Evolutionary conservation across 2,329 filamentous ascomycete genomes (phyloP), one percentile per base, ranked within the genome.

Genomic region (Lecanoromycetidae sp.): DNA sequence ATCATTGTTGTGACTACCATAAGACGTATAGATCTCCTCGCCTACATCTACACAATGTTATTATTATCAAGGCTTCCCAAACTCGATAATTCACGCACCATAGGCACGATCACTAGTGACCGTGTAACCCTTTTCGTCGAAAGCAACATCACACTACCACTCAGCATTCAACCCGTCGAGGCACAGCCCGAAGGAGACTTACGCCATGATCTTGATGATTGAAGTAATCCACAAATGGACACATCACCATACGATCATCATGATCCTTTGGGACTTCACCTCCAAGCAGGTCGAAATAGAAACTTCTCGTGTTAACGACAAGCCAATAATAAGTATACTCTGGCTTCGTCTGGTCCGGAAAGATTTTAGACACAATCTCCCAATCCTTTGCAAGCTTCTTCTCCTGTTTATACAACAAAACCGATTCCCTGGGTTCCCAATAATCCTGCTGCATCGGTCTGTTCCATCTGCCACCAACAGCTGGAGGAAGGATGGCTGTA

Each of bases 231-330:
- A 66, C 64, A 56, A 69, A 69, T 2, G 67, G 67, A 49, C 68
- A 57, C 49, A 70, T 47, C 5, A 66, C 67, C 60, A 70, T 67
- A 7, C 66, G 63, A 56, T 70, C 67, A 53, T 70, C 68, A 1
- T 58, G 58, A 48, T 66, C 61, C 41, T 63, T 60, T 1, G 62
- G 62, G 3, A 57, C 48, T 22, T 64, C 57, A 54, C 54, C 59
- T 35, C 57, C 68, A 7, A 63, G 63, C 39, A 61, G 66, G 34
- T 73, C 64, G 66, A 73, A 79, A 57, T 74, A 77, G 56, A 80
- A 80, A 22, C 71, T 74, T 54, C 77, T 65, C 1, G 75, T 78
- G 54, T 78, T 77, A 13, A 78, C 70, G 48, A 79, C 71, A 19
- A 77, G 63, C 77, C 77, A 81, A 55, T 71, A 67, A 57, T 79